These are phyloP conservation scores for Botrytis porri DNA, from an alignment of 2,329 filamentous ascomycete species.

Conservation along the genomic window DNA sequence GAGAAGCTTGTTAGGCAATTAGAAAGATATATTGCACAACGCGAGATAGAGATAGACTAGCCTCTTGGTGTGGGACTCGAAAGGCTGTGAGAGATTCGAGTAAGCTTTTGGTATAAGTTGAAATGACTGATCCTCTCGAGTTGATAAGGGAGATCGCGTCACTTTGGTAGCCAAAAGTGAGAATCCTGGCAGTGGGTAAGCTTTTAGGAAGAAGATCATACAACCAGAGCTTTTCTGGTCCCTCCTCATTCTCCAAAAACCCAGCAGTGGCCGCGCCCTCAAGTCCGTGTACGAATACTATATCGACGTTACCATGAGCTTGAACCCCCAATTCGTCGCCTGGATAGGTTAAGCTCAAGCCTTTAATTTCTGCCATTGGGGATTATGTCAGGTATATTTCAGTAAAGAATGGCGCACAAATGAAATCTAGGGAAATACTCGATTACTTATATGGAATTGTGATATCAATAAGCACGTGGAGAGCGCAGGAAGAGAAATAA, in stretches of 20 bases:
- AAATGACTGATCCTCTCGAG: not conserved
- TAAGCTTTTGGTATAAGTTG: not conserved
- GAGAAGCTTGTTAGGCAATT: too few species aligned
- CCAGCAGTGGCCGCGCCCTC: not conserved
- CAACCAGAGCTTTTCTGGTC: not conserved
- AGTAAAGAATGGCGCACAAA: not conserved
- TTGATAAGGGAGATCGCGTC: not conserved
- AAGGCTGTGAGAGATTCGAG: not conserved
- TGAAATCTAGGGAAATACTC: not conserved
- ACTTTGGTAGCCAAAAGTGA: not conserved
- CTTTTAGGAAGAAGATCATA: not conserved
- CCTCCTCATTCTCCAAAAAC: not conserved
- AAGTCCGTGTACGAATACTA: not conserved
- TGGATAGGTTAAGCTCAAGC: not conserved
- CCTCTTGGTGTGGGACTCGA: not conserved
- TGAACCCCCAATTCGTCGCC: not conserved
- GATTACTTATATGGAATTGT: too few species aligned
- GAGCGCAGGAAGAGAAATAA: not conserved
- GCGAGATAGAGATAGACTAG: not conserved
- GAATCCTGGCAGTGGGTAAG: not conserved
- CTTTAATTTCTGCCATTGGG: not conserved
- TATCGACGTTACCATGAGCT: not conserved
- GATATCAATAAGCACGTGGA: not conserved
- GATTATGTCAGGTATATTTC: not conserved
- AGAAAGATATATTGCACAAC: not conserved